Evolutionary conservation across 495 filamentous ascomycete species (phyloP).

Genomic region (Immersiella caudata): DNA sequence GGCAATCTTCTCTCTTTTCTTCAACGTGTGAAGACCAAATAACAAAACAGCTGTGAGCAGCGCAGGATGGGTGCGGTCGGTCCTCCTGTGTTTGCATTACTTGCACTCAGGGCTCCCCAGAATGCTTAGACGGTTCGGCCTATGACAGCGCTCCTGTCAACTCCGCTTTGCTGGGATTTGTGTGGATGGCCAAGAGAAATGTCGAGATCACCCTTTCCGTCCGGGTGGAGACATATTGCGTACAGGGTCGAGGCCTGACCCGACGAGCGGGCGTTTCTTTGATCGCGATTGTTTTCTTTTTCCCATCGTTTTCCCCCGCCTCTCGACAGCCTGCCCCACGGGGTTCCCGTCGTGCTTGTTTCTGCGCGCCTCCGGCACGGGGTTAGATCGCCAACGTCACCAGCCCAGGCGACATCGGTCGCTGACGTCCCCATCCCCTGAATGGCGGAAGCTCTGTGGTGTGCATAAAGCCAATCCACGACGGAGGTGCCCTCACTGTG

Average conservation of each 20-base stretch:
- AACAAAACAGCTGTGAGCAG: not conserved
- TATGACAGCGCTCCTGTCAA: not conserved
- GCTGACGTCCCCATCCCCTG: not conserved
- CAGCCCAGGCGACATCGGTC: not conserved
- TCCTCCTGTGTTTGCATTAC: not conserved
- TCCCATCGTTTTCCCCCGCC: slow-evolving; percentile 6
- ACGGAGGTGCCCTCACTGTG: slow-evolving; percentile 9
- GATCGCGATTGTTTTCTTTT: slow-evolving; percentile 19
- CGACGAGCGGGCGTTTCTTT: slow-evolving; percentile 17
- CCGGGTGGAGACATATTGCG: slow-evolving; percentile 2
- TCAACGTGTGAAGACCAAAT: not conserved
- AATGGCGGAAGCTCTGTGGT: not conserved
- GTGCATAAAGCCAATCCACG: slow-evolving; percentile 15
- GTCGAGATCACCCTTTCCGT: slow-evolving; percentile 20
- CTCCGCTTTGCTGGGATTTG: slow-evolving; percentile 1
- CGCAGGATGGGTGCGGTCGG: not conserved
- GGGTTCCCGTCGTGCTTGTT: slow-evolving; percentile 16
- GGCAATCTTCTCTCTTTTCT: not conserved
- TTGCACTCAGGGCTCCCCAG: not conserved
- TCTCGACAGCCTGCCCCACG: slow-evolving; percentile 12
- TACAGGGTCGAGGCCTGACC: slow-evolving; percentile 14
- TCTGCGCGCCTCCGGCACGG: slow-evolving; percentile 5
- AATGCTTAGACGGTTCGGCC: not conserved
- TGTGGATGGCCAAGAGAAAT: slow-evolving; percentile 16
- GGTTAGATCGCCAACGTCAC: slow-evolving; percentile 9